These are phyloP conservation scores for Magnaporthiopsis poae DNA, from an alignment of 2,329 filamentous ascomycete species.

Conservation along the genomic window DNA sequence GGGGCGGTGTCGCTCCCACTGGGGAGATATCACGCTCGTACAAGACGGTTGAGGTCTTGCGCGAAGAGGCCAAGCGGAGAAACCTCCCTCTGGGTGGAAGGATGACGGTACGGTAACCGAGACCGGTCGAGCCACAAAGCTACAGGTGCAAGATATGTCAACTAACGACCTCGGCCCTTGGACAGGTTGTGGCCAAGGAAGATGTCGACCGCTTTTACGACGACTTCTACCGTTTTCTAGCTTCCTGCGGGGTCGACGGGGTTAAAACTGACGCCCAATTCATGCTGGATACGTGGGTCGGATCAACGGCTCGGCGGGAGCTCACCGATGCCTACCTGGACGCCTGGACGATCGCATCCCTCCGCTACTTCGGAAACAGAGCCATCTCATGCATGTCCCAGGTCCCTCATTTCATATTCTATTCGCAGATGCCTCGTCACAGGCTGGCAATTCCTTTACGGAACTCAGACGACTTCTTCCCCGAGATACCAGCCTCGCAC, in stretches of 20 bases:
- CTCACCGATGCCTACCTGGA: conserved; percentile 72
- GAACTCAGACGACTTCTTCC: conserved; percentile 90
- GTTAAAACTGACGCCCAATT: conserved; percentile 94
- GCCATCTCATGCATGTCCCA: conserved; percentile 94
- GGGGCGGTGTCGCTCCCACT: conserved; percentile 73
- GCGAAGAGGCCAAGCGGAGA: conserved; percentile 36
- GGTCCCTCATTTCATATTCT: conserved; percentile 74
- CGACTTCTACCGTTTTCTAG: conserved; percentile 82
- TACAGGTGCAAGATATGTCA: too few relatives aligned
- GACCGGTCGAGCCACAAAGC: neutral
- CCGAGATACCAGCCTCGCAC: conserved; percentile 67
- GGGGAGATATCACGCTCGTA: conserved; percentile 70
- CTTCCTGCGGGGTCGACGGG: conserved; percentile 63
- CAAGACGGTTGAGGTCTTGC: conserved; percentile 55
- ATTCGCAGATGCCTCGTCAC: conserved; percentile 69
- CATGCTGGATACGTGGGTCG: conserved; percentile 66
- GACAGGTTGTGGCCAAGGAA: conserved; percentile 57
- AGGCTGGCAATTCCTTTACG: conserved; percentile 65
- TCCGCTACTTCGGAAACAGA: conserved; percentile 67
- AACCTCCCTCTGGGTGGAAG: conserved; percentile 47
- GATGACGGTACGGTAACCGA: conserved; percentile 40
- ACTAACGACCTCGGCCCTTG: neutral
- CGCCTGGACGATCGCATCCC: conserved; percentile 69
- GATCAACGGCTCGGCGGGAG: conserved; percentile 58
- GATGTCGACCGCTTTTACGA: conserved; percentile 72